phyloP scores from a whole-genome alignment of 2,329 filamentous ascomycete genomes.

The Aspergillus cejpii region DNA sequence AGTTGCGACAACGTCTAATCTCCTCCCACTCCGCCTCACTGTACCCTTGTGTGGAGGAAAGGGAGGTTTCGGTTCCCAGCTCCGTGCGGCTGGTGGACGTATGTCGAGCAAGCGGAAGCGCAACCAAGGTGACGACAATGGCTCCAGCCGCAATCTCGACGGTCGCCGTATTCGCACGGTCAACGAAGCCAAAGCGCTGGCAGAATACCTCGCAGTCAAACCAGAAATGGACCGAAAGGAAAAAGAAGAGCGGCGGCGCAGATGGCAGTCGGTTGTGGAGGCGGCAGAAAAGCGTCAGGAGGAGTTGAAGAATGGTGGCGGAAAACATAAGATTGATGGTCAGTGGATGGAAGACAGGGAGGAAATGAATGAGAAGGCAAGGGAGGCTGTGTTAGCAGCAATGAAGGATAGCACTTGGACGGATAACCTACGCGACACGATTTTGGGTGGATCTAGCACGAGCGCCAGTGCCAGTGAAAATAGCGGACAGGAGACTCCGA shows the following conservation, averaged over 20 bases:
- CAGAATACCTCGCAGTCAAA: conserved; percentile 90
- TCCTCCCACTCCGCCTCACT: conserved; percentile 76
- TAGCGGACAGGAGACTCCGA: conserved; percentile 26
- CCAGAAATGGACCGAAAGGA: conserved; percentile 96
- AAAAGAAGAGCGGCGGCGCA: conserved; percentile 70
- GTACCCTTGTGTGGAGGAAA: conserved; percentile 84
- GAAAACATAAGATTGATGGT: conserved; percentile 63
- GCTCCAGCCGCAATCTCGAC: conserved; percentile 87
- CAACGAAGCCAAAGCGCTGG: conserved; percentile 88
- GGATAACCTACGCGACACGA: conserved; percentile 36
- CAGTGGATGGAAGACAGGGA: conserved; percentile 96
- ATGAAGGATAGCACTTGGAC: conserved; percentile 55
- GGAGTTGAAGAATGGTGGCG: conserved; percentile 70
- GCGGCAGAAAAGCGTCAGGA: conserved; percentile 75
- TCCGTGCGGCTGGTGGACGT: conserved; percentile 91
- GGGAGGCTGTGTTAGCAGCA: conserved; percentile 67
- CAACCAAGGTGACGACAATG: conserved; percentile 74
- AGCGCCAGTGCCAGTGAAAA: conserved; percentile 38
- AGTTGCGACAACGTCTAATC: conserved; percentile 49
- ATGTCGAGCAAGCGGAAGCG: conserved; percentile 96
- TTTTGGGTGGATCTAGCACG: conserved; percentile 33
- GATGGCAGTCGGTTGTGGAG: conserved; percentile 86
- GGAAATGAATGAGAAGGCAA: conserved; percentile 75
- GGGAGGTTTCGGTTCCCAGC: conserved; percentile 93
- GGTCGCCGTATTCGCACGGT: conserved; percentile 84